A percentile compares a stretch with the other conserved stretches of the same genome.
These are phyloP conservation scores for Eimeria praecox DNA, from an alignment of 169 alveolate species.

Conservation along the genomic window DNA sequence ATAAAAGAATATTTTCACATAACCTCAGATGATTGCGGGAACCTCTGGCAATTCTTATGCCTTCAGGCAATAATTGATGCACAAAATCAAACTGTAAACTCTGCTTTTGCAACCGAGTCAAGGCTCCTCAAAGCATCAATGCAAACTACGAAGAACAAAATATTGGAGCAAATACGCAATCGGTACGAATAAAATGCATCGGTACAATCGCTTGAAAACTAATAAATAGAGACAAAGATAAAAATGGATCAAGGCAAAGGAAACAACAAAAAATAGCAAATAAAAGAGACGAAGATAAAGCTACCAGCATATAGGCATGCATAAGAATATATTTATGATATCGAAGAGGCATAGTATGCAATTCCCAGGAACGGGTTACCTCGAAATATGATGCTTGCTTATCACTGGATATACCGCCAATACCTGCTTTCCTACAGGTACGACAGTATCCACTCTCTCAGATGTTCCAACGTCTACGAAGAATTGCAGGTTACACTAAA, in stretches of 20 bases:
- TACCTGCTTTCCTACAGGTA: background rate
- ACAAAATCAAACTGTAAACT: background rate
- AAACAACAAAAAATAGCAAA: too few species aligned
- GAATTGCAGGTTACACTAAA: constrained; percentile 34
- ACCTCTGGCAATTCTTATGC: background rate
- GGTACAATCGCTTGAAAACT: background rate
- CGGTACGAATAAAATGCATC: background rate
- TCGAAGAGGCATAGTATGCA: background rate
- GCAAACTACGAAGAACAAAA: constrained; percentile 51
- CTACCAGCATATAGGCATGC: too few species aligned
- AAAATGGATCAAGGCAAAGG: too few species aligned
- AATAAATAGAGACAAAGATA: too few species aligned
- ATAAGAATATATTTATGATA: too few species aligned
- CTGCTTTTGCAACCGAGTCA: constrained; percentile 44
- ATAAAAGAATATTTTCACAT: background rate
- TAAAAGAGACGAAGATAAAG: too few species aligned
- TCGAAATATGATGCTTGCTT: background rate
- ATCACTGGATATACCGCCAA: background rate
- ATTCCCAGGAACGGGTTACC: background rate
- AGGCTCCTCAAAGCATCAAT: constrained; percentile 45
- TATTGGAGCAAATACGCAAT: constrained; percentile 20
- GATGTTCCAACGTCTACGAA: constrained; percentile 43
- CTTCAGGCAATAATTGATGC: constrained; percentile 49
- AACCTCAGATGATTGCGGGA: background rate
- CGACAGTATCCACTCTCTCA: background rate